Evolutionary conservation across 441 rosid species (phyloP).

Genomic region (Adansonia gregorii): DNA sequence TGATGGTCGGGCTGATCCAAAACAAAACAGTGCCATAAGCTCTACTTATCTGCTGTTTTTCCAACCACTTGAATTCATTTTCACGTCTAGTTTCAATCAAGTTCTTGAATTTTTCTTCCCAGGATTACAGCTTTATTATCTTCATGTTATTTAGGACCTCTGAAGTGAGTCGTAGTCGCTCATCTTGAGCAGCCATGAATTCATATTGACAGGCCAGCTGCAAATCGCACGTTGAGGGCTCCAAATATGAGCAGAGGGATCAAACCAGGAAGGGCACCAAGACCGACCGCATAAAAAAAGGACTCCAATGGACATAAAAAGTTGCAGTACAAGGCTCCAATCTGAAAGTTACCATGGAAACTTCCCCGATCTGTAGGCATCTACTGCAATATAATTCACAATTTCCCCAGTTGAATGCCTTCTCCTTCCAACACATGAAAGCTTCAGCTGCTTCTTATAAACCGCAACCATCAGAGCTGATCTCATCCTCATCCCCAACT

Average conservation of each 20-base stretch:
- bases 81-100: slow-evolving; percentile 59
- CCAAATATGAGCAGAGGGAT: slow-evolving; percentile 64
- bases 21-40: slow-evolving; percentile 56
- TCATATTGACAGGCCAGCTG: slow-evolving; percentile 65
- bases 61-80: slow-evolving; percentile 76
- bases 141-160: slow-evolving; percentile 89
- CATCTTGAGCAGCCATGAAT: slow-evolving; percentile 82
- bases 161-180: slow-evolving; percentile 71
- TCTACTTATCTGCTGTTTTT: slow-evolving; percentile 57
- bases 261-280: slow-evolving; percentile 72
- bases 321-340: slow-evolving; percentile 64
- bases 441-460: slow-evolving; percentile 72
- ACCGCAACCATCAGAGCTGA: slow-evolving; percentile 84
- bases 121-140: slow-evolving; percentile 83
- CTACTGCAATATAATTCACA: slow-evolving; percentile 75
- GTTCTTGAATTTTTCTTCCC: slow-evolving; percentile 84
- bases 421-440: slow-evolving; percentile 68
- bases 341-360: slow-evolving; percentile 76
- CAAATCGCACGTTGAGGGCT: slow-evolving; percentile 72
- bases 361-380: slow-evolving; percentile 86
- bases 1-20: slow-evolving; percentile 78
- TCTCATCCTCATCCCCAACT: slow-evolving; percentile 84
- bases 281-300: slow-evolving; percentile 66
- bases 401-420: slow-evolving; percentile 82
- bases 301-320: slow-evolving; percentile 57